Base-by-base conservation (phyloP, 495 filamentous ascomycete genomes). In the Symbiotaphrina buchneri region DNA sequence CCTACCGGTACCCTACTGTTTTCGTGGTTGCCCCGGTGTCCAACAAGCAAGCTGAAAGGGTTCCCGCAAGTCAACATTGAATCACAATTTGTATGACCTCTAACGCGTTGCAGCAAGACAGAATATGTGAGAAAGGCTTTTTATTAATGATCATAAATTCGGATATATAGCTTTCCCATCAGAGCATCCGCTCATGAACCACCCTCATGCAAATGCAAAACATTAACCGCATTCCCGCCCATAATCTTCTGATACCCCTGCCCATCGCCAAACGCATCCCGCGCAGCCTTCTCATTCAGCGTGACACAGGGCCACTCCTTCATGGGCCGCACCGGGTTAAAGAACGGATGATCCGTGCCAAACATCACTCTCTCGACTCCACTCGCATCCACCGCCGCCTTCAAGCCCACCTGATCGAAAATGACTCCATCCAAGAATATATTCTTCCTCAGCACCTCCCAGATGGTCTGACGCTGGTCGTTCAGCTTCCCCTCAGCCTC, bases 331-430 rank as follows among this genome's bases (percentile, higher is more conserved):
- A 91, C 40, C 1, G 83, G 83, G 19, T 84, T 85, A 51, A 93
- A 95, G 54, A 95, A 95, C 0, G 85, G 85, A 53, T 93, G 80
- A 48, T 93, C 85, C 2, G 81, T 91, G 71, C 69, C 83, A 57
- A 93, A 85, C 43, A 85, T 59, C 18, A 85, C 42, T 39, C 79
- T 58, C 39, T 80, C 74, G 6, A 52, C 52, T 0, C 71, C 71
- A 10, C 60, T 60, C 0, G 63, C 61, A 10, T 63, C 59, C 3
- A 78, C 56, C 1, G 82, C 82, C 3, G 81, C 75, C 42, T 72
- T 71, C 21, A 91, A 41, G 0, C 76, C 78, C 8, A 76, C 69
- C 18, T 66, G 57, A 0, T 67, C 66, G 47, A 91, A 92, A 1
- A 83, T 64, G 0, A 92, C 81, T 0, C 84, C 84, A 53, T 95